Evolutionary conservation across 1,284 basidiomycete genomes (phyloP).

Genomic region (Cutaneotrichosporon mucoides): DNA sequence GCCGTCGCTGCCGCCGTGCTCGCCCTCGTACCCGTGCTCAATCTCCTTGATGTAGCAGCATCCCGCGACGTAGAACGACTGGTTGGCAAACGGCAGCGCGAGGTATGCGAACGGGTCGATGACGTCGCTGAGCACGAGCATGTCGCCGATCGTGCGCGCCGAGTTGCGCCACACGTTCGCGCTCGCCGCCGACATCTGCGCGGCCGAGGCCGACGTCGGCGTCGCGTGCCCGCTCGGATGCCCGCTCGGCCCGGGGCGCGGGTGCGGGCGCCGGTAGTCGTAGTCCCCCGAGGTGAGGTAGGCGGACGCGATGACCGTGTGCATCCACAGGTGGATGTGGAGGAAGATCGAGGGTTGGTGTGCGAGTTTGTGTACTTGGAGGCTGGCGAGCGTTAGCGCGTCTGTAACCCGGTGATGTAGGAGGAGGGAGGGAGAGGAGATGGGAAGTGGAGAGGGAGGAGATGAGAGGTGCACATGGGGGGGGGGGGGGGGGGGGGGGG

Average conservation of each 20-base stretch:
- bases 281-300: constrained; percentile 17
- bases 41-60: constrained; percentile 29
- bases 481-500: no score
- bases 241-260: constrained; percentile 1
- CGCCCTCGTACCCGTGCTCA: background rate
- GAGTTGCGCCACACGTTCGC: constrained; percentile 23
- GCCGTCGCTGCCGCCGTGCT: no score
- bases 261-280: background rate
- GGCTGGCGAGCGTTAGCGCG: constrained; percentile 8
- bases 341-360: constrained; percentile 26
- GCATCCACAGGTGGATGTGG: constrained; percentile 34
- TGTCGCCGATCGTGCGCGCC: constrained; percentile 27
- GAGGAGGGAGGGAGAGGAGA: no score
- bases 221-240: constrained; percentile 4
- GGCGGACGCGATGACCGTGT: constrained; percentile 27
- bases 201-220: background rate
- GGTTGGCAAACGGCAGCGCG: constrained; percentile 25
- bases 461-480: no score
- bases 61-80: constrained; percentile 27
- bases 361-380: constrained; percentile 23
- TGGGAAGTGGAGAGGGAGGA: no score
- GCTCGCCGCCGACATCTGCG: constrained; percentile 7
- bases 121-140: constrained; percentile 25
- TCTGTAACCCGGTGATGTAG: no score
- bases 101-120: constrained; percentile 22